phyloP scores from a whole-genome alignment of 2,329 filamentous ascomycete species.

The Paraphoma sp. region DNA sequence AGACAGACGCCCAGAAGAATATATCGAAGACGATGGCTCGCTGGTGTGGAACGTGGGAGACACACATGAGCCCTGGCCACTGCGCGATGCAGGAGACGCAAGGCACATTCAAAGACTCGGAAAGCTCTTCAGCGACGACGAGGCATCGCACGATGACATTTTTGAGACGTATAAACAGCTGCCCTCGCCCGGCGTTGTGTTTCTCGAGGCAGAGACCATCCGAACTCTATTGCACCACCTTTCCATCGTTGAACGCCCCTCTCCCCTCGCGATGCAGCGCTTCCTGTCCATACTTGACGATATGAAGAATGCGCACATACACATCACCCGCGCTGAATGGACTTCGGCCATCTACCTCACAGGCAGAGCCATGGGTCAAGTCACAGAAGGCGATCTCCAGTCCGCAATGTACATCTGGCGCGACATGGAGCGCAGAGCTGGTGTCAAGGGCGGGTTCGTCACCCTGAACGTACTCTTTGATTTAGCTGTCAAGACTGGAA shows the following conservation, averaged over 20 bases:
- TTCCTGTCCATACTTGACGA: slow-evolving; percentile 87
- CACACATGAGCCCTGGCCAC: slow-evolving; percentile 42
- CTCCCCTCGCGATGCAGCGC: slow-evolving; percentile 69
- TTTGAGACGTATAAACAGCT: slow-evolving; percentile 62
- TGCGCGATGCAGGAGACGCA: slow-evolving; percentile 39
- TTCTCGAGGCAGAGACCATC: slow-evolving; percentile 60
- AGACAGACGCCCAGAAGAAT: slow-evolving; percentile 29
- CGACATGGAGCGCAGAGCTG: slow-evolving; percentile 81
- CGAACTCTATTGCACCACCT: slow-evolving; percentile 72
- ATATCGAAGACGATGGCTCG: slow-evolving; percentile 37
- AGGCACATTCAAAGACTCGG: slow-evolving; percentile 43
- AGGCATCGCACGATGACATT: slow-evolving; percentile 55
- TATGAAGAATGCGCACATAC: slow-evolving; percentile 75
- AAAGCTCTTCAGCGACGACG: slow-evolving; percentile 52
- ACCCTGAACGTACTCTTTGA: slow-evolving; percentile 96
- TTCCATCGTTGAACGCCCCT: slow-evolving; percentile 65
- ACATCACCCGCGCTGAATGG: slow-evolving; percentile 75
- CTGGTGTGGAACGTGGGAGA: slow-evolving; percentile 42
- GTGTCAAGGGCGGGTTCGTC: slow-evolving; percentile 71
- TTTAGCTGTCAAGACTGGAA: slow-evolving; percentile 82
- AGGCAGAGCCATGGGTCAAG: slow-evolving; percentile 69
- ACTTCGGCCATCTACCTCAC: slow-evolving; percentile 83
- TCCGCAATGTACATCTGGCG: slow-evolving; percentile 80
- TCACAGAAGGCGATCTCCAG: slow-evolving; percentile 67
- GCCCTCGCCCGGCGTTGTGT: slow-evolving; percentile 60